Conservation (phyloP, 306 rosid genomes). For the Albizia julibrissin region DNA sequence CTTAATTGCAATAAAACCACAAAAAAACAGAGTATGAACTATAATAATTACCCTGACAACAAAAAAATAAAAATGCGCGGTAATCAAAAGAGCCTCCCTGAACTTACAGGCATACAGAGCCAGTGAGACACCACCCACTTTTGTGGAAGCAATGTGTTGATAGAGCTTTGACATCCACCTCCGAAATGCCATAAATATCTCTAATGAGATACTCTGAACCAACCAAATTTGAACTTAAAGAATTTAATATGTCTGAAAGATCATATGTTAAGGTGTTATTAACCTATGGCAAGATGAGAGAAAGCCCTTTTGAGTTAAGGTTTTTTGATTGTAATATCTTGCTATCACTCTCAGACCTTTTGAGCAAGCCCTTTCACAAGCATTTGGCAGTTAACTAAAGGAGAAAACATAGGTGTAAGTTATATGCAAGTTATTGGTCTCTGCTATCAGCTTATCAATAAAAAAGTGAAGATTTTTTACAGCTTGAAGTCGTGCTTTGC, state of each 20-base stretch:
- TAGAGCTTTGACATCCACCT: constrained; percentile 33
- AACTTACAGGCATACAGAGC: constrained; percentile 70
- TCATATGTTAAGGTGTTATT: constrained; percentile 50
- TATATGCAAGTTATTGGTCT: neutral
- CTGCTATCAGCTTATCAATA: neutral
- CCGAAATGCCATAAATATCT: constrained; percentile 64
- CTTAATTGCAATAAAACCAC: constrained; percentile 9
- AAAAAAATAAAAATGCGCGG: neutral
- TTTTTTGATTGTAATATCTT: neutral
- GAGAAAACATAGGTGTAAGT: neutral
- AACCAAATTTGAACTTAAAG: constrained; percentile 55
- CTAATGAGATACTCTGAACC: constrained; percentile 49
- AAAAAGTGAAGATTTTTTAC: neutral
- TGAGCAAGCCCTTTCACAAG: neutral
- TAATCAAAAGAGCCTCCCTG: constrained; percentile 23
- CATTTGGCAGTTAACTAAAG: neutral
- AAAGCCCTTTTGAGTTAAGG: constrained; percentile 7
- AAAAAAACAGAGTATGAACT: constrained; percentile 24
- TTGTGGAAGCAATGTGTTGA: constrained; percentile 41
- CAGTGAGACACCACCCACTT: constrained; percentile 40
- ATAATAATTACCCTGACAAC: neutral
- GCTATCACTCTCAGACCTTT: neutral
- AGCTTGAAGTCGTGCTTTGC: neutral
- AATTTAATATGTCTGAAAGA: constrained; percentile 66
- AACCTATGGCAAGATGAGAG: constrained; percentile 7